A percentile compares a stretch with the other conserved stretches of the same genome.
These are phyloP conservation scores for Polygonum maritimum DNA, from an alignment of 148 eudicot genomes.

Conservation along the genomic window DNA sequence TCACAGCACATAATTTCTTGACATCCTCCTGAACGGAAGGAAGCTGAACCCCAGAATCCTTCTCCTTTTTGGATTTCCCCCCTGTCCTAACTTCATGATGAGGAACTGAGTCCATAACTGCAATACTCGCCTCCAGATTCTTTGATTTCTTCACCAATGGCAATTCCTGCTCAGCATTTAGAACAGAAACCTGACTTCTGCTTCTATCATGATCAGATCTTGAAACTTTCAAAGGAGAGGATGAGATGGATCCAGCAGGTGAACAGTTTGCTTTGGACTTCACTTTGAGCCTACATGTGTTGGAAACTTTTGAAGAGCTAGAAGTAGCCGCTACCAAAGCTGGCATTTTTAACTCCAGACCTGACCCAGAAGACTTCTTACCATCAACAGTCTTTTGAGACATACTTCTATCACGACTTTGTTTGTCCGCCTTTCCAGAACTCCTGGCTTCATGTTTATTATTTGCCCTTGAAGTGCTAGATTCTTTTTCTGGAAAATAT, in stretches of 20 bases:
- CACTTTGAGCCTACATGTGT: constrained; percentile 21
- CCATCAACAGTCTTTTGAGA: constrained; percentile 17
- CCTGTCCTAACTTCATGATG: constrained; percentile 15
- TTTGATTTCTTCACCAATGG: constrained; percentile 7
- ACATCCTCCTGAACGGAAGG: constrained; percentile 14
- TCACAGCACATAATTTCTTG: constrained; percentile 14
- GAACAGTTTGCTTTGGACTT: constrained; percentile 23
- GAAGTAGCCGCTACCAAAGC: constrained; percentile 30
- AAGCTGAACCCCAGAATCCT: constrained; percentile 10
- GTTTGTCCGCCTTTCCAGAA: not conserved
- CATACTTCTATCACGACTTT: constrained; percentile 8
- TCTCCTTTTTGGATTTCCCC: constrained; percentile 16
- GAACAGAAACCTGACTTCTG: constrained; percentile 12
- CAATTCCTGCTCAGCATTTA: constrained; percentile 14
- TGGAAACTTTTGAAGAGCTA: constrained; percentile 31
- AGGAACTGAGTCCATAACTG: constrained; percentile 9
- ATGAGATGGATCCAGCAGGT: constrained; percentile 29
- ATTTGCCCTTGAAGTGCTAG: constrained; percentile 15
- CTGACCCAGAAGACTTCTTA: constrained; percentile 22
- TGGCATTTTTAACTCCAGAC: constrained; percentile 21
- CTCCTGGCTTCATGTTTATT: not conserved
- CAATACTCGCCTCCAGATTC: not conserved
- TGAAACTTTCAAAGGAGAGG: constrained; percentile 25
- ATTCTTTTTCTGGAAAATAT: constrained; percentile 16
- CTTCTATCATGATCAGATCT: constrained; percentile 21